phyloP scores from a whole-genome alignment of 257 asterid species.

The Plantago major region DNA sequence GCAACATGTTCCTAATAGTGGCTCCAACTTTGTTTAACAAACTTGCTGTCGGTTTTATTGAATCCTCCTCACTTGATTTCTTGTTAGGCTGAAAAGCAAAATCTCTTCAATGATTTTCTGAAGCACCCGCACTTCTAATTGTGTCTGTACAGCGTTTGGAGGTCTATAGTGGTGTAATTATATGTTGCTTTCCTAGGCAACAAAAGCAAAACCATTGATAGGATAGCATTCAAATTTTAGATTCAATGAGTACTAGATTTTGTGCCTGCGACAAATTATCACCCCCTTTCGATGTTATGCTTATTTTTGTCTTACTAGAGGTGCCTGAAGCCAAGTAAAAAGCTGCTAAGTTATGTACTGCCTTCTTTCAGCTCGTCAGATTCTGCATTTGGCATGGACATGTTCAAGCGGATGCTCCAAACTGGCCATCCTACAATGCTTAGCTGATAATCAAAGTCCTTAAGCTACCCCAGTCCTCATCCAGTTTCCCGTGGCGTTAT shows the following conservation, averaged over 20 bases:
- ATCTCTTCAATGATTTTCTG: too few species aligned
- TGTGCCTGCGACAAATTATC: slow-evolving; percentile 18
- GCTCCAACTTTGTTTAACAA: too few species aligned
- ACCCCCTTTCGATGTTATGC: slow-evolving; percentile 26
- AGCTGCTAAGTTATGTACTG: slow-evolving; percentile 54
- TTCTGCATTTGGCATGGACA: slow-evolving; percentile 95
- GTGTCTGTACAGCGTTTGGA: not conserved
- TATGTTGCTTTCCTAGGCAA: not conserved
- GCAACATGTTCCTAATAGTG: too few species aligned
- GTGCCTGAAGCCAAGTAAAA: slow-evolving; percentile 36
- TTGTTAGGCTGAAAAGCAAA: too few species aligned
- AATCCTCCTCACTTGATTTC: too few species aligned
- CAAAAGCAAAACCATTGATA: not conserved
- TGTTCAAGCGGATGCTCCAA: slow-evolving; percentile 96
- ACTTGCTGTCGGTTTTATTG: too few species aligned
- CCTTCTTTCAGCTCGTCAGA: slow-evolving; percentile 86
- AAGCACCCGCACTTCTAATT: too few species aligned
- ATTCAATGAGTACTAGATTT: slow-evolving; percentile 13
- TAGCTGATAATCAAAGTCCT: slow-evolving; percentile 44
- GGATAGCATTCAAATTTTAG: not conserved
- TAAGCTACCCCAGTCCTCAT: slow-evolving; percentile 17
- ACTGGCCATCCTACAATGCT: slow-evolving; percentile 93
- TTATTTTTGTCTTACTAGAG: slow-evolving; percentile 26
- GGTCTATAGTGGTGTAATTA: not conserved
- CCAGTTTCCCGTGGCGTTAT: slow-evolving; percentile 23